Conservation (phyloP, 371 early-diverging fungal genomes). For the Mortierella sp. region DNA sequence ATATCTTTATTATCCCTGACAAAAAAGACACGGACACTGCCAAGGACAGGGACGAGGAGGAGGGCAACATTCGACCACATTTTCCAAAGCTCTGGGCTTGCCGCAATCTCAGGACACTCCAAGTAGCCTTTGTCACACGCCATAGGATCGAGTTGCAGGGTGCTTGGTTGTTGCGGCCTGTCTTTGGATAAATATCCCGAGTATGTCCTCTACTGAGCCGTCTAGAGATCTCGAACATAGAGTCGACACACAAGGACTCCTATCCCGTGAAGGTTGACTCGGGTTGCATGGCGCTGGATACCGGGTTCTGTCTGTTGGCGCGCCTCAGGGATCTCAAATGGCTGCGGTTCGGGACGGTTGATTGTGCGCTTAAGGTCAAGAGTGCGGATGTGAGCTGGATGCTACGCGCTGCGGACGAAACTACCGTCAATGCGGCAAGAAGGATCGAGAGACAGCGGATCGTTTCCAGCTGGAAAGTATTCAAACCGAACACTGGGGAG, state of each 20-base stretch:
- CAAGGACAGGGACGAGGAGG: background rate
- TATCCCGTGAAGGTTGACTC: background rate
- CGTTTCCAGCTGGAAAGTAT: background rate
- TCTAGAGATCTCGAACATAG: background rate
- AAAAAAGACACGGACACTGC: too few relatives aligned
- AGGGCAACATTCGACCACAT: too few relatives aligned
- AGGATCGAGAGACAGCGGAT: background rate
- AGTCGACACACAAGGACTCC: background rate
- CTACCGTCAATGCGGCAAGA: background rate
- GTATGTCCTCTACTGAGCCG: background rate
- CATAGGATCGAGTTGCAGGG: background rate
- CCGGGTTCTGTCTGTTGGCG: background rate
- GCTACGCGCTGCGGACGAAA: background rate
- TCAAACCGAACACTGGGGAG: background rate
- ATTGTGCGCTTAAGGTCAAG: background rate
- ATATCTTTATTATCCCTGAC: background rate
- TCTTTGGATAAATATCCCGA: background rate
- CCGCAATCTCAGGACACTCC: background rate
- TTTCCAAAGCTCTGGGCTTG: background rate
- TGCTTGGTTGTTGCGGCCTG: background rate
- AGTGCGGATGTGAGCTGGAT: background rate
- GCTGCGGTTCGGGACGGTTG: background rate
- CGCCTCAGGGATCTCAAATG: background rate
- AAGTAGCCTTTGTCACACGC: background rate
- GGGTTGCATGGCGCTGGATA: background rate